These are phyloP conservation scores for Geotrichum europaeum DNA, from an alignment of 1,139 yeast species.

Conservation along the genomic window DNA sequence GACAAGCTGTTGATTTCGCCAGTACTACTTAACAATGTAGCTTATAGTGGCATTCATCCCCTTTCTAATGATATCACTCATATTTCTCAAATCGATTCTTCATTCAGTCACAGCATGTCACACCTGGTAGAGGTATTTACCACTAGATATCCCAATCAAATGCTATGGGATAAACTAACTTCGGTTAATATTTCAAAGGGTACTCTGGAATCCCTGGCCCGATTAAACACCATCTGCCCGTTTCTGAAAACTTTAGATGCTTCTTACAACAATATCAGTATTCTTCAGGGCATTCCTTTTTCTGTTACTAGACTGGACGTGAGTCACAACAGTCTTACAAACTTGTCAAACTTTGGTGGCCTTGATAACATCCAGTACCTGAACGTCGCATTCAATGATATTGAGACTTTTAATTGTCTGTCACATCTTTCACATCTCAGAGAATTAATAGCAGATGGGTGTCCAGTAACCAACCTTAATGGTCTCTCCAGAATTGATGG, in stretches of 20 bases:
- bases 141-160: constrained; percentile 30
- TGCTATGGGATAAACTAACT: constrained; percentile 36
- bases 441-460: constrained; percentile 22
- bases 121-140: constrained; percentile 33
- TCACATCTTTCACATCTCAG: constrained; percentile 30
- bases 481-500: constrained; percentile 27
- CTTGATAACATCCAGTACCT: constrained; percentile 32
- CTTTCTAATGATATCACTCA: constrained; percentile 24
- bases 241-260: constrained; percentile 30
- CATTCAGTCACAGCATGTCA: constrained; percentile 23
- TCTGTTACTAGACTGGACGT: constrained; percentile 29
- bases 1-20: neutral
- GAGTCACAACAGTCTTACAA: constrained; percentile 31
- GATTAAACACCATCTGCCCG: constrained; percentile 37
- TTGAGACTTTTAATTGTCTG: constrained; percentile 33
- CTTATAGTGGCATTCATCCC: neutral
- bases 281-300: constrained; percentile 35
- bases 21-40: neutral
- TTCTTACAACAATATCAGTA: constrained; percentile 32
- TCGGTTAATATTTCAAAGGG: constrained; percentile 31
- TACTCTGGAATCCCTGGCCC: constrained; percentile 30
- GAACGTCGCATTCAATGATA: constrained; percentile 30
- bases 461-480: constrained; percentile 9
- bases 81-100: constrained; percentile 28
- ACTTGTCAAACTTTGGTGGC: constrained; percentile 30